Base-by-base conservation (phyloP, 2,329 filamentous ascomycete genomes). In the Sporothrix pseudoabietina region DNA sequence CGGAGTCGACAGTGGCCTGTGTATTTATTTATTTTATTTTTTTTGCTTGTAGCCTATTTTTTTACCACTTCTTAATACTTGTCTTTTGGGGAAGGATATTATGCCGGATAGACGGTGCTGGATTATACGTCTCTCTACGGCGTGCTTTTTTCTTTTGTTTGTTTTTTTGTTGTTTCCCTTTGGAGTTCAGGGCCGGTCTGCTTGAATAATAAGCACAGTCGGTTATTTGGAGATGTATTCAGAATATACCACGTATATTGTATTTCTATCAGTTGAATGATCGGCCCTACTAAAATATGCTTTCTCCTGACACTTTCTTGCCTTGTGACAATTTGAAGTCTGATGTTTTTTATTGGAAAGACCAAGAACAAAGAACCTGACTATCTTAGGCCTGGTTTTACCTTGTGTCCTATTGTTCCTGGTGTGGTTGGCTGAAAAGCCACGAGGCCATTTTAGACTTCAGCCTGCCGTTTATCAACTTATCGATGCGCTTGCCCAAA, bases 401-500 rank as follows among this genome's bases (percentile, higher is more conserved):
- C 39, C 39, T 47, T 39, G 22, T 66, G 61, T 47, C 39, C 19
- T 47, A 19, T 39, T 19, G 10, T 22, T n/a, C 22, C 35, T 35
- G 6, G 65, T n/a, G 65, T 35, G 26, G 41, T 55, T 55, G 66
- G 66, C 12, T 69, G 19, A 55, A 47, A 65, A n/a, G 32, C 16
- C 57, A 35, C 61, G n/a, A 22, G 9, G n/a, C 4, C 61, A 12
- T 41, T 30, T 41, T 66, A 47, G 61, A 26, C 61, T 22, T 44
- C n/a, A 47, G 61, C 10, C 44, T 30, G 39, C 39, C 39, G 5
- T 30, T 44, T 55, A 39, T 55, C 44, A 52, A 68, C 63, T 35
- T 68, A 68, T n/a, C 63, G 41, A 52, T 68, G 22, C 65, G 30
- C 65, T 54, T 69, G 65, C 30, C 10, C 14, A 68, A 39, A 35